A percentile compares a stretch with the other conserved stretches of the same genome.
Evolutionary conservation across 2,329 filamentous ascomycete species (phyloP).

Genomic region (Arthrobotrys conoides): DNA sequence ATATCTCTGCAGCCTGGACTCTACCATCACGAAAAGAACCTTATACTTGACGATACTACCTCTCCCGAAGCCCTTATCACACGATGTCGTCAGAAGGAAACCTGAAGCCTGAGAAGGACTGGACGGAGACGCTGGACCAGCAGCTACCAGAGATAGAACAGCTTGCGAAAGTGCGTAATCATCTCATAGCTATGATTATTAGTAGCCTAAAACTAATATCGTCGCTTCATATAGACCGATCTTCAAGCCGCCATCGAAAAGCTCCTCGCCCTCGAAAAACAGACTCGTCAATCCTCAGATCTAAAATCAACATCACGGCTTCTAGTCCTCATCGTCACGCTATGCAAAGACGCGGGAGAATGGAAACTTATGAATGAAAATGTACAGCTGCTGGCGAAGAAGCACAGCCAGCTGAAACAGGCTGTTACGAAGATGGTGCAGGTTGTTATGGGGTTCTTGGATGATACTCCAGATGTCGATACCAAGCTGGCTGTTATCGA

Average conservation of each 20-base stretch:
- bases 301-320: constrained; percentile 93
- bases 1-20: constrained; percentile 10
- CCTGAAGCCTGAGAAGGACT: constrained; percentile 85
- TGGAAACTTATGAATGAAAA: constrained; percentile 98
- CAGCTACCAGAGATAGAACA: constrained; percentile 90
- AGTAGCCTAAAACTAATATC: constrained; percentile 61
- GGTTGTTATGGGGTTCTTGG: constrained; percentile 91
- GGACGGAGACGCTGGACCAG: constrained; percentile 93
- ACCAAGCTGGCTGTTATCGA: constrained; percentile 95
- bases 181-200: constrained; percentile 64
- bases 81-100: constrained; percentile 65
- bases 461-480: constrained; percentile 85
- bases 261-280: constrained; percentile 91
- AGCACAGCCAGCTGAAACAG: constrained; percentile 99
- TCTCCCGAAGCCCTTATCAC: constrained; percentile 45
- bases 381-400: constrained; percentile 95
- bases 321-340: constrained; percentile 87
- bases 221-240: constrained; percentile 73
- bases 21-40: constrained; percentile 4
- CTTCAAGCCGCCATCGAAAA: constrained; percentile 92
- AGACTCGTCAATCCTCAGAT: constrained; percentile 97
- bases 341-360: constrained; percentile 92
- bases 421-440: constrained; percentile 99
- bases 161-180: constrained; percentile 80
- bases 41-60: constrained; percentile 3